phyloP scores from a whole-genome alignment of 139 green algal species.

The Dunaliella sp. region DNA sequence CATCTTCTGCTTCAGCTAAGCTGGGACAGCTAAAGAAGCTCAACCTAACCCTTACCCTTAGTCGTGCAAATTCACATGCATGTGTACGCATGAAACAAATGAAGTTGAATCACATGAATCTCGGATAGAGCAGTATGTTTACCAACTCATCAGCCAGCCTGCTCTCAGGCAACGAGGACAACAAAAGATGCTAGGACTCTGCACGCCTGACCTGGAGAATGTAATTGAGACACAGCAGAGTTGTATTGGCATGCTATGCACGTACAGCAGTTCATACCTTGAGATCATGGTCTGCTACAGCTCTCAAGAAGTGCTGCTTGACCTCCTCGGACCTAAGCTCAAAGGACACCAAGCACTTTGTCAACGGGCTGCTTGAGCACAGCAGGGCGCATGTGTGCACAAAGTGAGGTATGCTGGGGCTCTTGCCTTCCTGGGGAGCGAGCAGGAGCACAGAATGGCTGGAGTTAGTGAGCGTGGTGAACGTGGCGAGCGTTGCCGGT shows the following conservation, averaged over 20 bases:
- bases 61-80: too few relatives aligned
- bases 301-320: neutral
- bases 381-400: neutral
- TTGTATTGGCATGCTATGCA: neutral
- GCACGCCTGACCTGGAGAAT: neutral
- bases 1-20: too few relatives aligned
- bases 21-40: too few relatives aligned
- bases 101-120: too few relatives aligned
- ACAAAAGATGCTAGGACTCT: too few relatives aligned
- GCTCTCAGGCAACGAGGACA: too few relatives aligned
- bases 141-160: too few relatives aligned
- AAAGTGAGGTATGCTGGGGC: neutral
- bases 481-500: too few relatives aligned
- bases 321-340: neutral
- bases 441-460: neutral
- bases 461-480: too few relatives aligned
- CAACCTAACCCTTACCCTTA: too few relatives aligned
- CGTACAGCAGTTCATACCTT: neutral
- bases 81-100: too few relatives aligned
- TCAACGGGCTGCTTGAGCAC: neutral
- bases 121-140: too few relatives aligned
- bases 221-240: neutral
- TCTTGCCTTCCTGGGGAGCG: neutral
- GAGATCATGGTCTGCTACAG: neutral
- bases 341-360: neutral